Conservation (phyloP, 495 filamentous ascomycete species). For the Lasiosphaeria ovina region DNA sequence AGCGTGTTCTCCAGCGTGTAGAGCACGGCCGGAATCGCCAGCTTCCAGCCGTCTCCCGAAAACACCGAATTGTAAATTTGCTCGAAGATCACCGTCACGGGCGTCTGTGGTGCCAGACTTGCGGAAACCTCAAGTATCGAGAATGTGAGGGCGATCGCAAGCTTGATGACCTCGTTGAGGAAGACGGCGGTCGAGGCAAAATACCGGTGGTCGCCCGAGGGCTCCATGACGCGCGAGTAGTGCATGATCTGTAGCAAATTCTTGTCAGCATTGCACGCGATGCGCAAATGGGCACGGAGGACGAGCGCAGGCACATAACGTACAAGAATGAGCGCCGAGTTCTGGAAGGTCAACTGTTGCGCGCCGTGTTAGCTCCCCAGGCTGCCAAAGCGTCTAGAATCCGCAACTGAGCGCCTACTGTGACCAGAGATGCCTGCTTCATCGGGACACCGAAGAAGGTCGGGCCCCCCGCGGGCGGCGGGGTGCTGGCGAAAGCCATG, state of each 20-base stretch:
- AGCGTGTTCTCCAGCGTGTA: constrained; percentile 90
- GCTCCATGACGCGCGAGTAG: constrained; percentile 90
- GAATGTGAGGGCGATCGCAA: constrained; percentile 80
- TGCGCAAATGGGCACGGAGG: not conserved
- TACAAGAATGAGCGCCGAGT: constrained; percentile 74
- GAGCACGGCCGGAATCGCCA: constrained; percentile 83
- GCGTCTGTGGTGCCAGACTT: constrained; percentile 68
- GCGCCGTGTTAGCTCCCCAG: constrained; percentile 9
- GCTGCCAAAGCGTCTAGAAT: not conserved
- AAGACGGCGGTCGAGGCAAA: constrained; percentile 93
- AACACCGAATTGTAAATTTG: constrained; percentile 80
- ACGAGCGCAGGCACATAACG: constrained; percentile 19
- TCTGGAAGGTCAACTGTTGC: constrained; percentile 71
- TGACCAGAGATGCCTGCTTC: constrained; percentile 75
- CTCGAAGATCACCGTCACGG: constrained; percentile 74
- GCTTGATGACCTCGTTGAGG: constrained; percentile 88
- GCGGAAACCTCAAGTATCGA: constrained; percentile 82
- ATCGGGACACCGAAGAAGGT: constrained; percentile 63
- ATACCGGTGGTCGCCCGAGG: constrained; percentile 77
- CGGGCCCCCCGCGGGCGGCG: constrained; percentile 39
- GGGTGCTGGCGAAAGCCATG: constrained; percentile 41
- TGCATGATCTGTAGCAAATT: constrained; percentile 67
- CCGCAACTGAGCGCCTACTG: constrained; percentile 50
- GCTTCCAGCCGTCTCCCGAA: constrained; percentile 92
- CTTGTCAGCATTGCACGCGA: constrained; percentile 14